A percentile compares a stretch with the other conserved stretches of the same genome.
Conservation (phyloP, 2,329 filamentous ascomycete genomes). For the Clonostachys rhizophaga region DNA sequence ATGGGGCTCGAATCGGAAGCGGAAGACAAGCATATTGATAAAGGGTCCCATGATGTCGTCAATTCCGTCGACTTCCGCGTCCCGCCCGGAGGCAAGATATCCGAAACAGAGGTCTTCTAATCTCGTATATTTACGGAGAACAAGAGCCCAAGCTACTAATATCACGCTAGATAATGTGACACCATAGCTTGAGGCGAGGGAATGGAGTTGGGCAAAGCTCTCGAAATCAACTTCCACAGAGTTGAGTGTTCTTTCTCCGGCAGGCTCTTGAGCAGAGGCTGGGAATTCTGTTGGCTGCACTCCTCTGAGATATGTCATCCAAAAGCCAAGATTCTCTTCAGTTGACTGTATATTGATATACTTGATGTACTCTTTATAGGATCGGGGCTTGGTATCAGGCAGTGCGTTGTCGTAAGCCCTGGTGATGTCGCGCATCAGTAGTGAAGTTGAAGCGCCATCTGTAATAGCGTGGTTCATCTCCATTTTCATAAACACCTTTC, state of each 20-base stretch:
- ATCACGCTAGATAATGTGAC: slow-evolving; percentile 44
- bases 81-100: slow-evolving; percentile 47
- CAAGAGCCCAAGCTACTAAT: slow-evolving; percentile 46
- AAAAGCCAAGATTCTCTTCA: slow-evolving; percentile 9
- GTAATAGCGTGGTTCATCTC: slow-evolving; percentile 27
- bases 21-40: slow-evolving; percentile 50
- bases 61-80: slow-evolving; percentile 41
- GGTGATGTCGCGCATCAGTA: slow-evolving; percentile 20
- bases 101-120: slow-evolving; percentile 45
- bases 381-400: background rate
- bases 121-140: slow-evolving; percentile 40
- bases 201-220: background rate
- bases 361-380: slow-evolving; percentile 11
- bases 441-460: slow-evolving; percentile 21
- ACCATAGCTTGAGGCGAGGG: slow-evolving; percentile 9
- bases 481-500: slow-evolving; percentile 13
- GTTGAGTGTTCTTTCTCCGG: slow-evolving; percentile 1
- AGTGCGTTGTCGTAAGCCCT: slow-evolving; percentile 13
- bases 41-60: slow-evolving; percentile 44
- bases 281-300: slow-evolving; percentile 2
- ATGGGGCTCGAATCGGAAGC: slow-evolving; percentile 24
- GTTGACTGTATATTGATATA: slow-evolving; percentile 4
- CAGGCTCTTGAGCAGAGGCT: background rate
- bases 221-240: slow-evolving; percentile 5
- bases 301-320: slow-evolving; percentile 6